phyloP scores from a whole-genome alignment of 78 protist genomes.

The Emiliania huxleyi region DNA sequence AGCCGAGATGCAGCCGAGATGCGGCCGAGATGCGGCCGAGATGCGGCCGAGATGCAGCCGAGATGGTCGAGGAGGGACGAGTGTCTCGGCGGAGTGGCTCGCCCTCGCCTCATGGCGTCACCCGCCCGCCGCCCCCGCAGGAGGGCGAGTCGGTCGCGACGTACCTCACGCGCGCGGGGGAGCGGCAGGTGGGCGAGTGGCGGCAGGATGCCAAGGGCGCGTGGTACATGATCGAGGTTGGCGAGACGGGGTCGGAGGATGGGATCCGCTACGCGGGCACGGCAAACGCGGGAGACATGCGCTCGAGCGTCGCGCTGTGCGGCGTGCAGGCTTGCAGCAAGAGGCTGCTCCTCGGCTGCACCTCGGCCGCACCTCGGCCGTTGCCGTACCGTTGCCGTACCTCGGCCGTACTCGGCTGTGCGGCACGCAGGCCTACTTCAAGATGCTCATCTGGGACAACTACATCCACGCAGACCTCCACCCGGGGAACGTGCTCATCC shows the following conservation, averaged over 20 bases:
- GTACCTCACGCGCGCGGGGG: not conserved
- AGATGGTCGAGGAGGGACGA: too few species aligned
- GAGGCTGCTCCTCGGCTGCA: too few species aligned
- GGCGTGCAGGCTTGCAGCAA: too few species aligned
- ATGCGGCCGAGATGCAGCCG: too few species aligned
- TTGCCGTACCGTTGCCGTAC: too few species aligned
- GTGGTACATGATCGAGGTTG: not conserved
- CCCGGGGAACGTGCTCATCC: not conserved
- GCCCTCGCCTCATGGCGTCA: too few species aligned
- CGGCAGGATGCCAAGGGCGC: not conserved
- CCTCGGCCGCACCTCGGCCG: too few species aligned
- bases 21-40: too few species aligned
- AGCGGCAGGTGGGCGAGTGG: not conserved
- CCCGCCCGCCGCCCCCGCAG: too few species aligned
- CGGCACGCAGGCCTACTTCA: constrained; percentile 25
- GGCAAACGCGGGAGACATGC: not conserved
- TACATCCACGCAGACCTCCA: constrained; percentile 41
- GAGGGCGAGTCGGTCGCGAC: not conserved
- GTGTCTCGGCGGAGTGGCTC: too few species aligned
- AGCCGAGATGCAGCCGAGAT: too few species aligned
- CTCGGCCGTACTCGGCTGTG: too few species aligned
- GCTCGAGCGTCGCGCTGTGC: not conserved
- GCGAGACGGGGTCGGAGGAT: not conserved
- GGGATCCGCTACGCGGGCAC: not conserved
- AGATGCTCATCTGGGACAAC: constrained; percentile 31